Conservation (phyloP, 768 basidiomycete genomes). For the Mrakia hoshinonis region DNA sequence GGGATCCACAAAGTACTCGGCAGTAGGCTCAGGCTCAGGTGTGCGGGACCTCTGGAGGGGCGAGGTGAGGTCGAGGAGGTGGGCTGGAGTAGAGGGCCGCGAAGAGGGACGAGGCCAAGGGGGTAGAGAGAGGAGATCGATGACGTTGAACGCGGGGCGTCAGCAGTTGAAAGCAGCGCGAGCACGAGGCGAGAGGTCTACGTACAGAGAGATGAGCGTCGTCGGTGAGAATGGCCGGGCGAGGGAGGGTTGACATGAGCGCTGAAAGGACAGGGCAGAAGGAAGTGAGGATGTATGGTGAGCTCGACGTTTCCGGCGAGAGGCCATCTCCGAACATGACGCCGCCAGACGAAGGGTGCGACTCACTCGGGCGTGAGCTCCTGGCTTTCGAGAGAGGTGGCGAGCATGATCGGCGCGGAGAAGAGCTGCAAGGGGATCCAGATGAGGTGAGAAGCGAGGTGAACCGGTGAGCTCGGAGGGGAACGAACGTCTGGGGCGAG, state of each 20-base stretch:
- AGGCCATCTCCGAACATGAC: neutral
- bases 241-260: slow-evolving; percentile 2
- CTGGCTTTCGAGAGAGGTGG: slow-evolving; percentile 5
- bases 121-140: neutral
- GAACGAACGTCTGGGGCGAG: too few species aligned
- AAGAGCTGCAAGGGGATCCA: too few species aligned
- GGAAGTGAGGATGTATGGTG: neutral
- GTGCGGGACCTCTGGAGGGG: slow-evolving; percentile 11
- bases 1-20: slow-evolving; percentile 18
- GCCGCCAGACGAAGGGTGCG: neutral
- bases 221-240: neutral
- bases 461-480: too few species aligned
- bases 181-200: neutral
- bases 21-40: slow-evolving; percentile 4
- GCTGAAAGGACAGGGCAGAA: neutral
- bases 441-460: too few species aligned
- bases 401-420: neutral
- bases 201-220: slow-evolving; percentile 8
- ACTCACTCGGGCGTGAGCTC: slow-evolving; percentile 22
- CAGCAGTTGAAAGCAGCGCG: neutral
- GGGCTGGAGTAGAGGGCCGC: neutral
- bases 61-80: slow-evolving; percentile 17
- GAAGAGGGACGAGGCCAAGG: too few species aligned
- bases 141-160: neutral
- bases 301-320: neutral